Evolutionary conservation across 768 basidiomycete species (phyloP).

Genomic region (Pluteus cervinus): DNA sequence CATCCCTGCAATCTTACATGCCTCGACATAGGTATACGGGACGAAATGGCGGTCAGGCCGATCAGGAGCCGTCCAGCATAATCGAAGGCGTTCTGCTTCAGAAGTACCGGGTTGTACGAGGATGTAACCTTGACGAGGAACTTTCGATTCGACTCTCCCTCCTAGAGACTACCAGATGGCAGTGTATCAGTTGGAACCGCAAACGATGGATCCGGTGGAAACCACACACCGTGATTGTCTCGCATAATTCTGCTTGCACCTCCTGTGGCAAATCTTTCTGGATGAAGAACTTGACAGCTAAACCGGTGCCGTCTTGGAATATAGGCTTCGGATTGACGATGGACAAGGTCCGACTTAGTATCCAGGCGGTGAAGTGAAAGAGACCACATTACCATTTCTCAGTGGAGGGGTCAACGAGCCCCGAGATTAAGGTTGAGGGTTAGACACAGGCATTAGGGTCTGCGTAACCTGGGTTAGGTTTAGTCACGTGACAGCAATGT

Average conservation of each 20-base stretch:
- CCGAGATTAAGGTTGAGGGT: constrained; percentile 51
- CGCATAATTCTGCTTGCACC: constrained; percentile 65
- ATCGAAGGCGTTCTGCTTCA: constrained; percentile 70
- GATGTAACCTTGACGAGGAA: constrained; percentile 71
- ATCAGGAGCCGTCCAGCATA: constrained; percentile 66
- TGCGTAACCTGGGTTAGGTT: constrained; percentile 28
- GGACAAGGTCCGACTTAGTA: too few species aligned
- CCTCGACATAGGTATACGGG: constrained; percentile 76
- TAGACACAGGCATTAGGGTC: constrained; percentile 27
- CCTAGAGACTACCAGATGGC: constrained; percentile 50
- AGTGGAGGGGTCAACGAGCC: constrained; percentile 16
- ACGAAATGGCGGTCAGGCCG: constrained; percentile 75
- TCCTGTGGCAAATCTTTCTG: constrained; percentile 72
- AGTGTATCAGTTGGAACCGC: constrained; percentile 3
- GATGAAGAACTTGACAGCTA: constrained; percentile 78
- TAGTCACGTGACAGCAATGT: constrained; percentile 11
- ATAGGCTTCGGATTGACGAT: constrained; percentile 41
- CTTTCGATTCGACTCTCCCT: constrained; percentile 72
- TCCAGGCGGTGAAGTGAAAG: too few species aligned
- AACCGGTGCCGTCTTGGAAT: constrained; percentile 62
- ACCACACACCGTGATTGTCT: constrained; percentile 59
- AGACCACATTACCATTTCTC: too few species aligned
- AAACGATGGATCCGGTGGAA: constrained; percentile 1
- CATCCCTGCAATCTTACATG: constrained; percentile 77
- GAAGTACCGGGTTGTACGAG: constrained; percentile 61